Conservation (phyloP, 2,329 filamentous ascomycete genomes). For the Pseudogymnoascus sp. region DNA sequence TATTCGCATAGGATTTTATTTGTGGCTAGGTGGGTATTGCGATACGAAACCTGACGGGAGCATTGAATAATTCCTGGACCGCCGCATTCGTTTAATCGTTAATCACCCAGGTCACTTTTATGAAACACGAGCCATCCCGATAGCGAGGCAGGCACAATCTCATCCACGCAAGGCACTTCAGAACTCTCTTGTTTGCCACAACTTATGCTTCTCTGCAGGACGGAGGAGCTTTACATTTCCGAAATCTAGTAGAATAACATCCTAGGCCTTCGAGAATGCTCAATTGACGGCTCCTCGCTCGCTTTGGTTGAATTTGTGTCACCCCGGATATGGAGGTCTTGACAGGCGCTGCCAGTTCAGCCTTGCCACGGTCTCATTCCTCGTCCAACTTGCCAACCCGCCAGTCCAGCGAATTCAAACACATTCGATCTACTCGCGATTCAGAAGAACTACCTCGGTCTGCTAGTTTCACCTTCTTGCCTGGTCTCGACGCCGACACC, state of each 20-base stretch:
- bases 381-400: conserved; percentile 26
- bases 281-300: neutral
- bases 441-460: conserved; percentile 37
- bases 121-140: conserved; percentile 3
- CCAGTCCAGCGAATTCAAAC: conserved; percentile 21
- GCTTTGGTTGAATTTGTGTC: conserved; percentile 1
- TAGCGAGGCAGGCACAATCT: conserved; percentile 4
- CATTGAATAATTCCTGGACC: neutral
- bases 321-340: conserved; percentile 2
- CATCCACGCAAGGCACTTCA: neutral
- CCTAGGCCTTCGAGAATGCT: neutral
- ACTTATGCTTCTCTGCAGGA: conserved; percentile 1
- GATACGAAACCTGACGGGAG: neutral
- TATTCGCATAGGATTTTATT: neutral
- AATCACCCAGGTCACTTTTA: conserved; percentile 6
- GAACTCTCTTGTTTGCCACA: neutral
- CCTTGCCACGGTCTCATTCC: conserved; percentile 27
- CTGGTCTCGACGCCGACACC: conserved; percentile 25
- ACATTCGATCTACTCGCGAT: conserved; percentile 13
- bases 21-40: neutral
- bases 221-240: neutral
- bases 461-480: conserved; percentile 50
- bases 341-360: conserved; percentile 11
- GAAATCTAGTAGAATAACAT: neutral
- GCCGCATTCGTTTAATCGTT: conserved; percentile 5